phyloP scores from a whole-genome alignment of 257 asterid species.

The Mentha longifolia region DNA sequence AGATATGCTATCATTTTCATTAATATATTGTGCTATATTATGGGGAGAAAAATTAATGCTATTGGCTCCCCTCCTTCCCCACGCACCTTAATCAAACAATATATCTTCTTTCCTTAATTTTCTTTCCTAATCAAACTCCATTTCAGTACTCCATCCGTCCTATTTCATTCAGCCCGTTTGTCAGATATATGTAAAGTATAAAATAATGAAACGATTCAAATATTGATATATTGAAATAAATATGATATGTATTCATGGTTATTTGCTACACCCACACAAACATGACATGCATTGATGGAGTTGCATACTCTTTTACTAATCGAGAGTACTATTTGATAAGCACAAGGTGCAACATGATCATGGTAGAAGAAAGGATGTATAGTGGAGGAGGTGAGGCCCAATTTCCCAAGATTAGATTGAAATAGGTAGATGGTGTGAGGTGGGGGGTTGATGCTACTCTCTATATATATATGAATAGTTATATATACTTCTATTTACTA shows the following conservation, averaged over 20 bases:
- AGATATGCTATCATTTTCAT: slow-evolving; percentile 53
- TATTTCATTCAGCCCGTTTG: too few relatives aligned
- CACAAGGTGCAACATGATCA: slow-evolving; percentile 41
- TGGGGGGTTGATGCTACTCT: slow-evolving; percentile 37
- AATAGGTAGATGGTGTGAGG: slow-evolving; percentile 26
- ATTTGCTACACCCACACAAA: too few relatives aligned
- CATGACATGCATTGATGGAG: too few relatives aligned
- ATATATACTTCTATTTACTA: neutral
- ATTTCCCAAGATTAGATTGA: slow-evolving; percentile 78
- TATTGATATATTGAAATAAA: too few relatives aligned
- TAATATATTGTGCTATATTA: slow-evolving; percentile 39
- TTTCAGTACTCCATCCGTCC: neutral
- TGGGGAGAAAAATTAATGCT: slow-evolving; percentile 39
- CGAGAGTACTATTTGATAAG: slow-evolving; percentile 25
- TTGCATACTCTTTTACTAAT: too few relatives aligned
- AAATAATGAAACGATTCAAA: too few relatives aligned
- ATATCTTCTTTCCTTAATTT: neutral
- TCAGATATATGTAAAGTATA: too few relatives aligned
- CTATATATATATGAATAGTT: neutral
- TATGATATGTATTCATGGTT: too few relatives aligned
- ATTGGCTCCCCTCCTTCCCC: slow-evolving; percentile 44
- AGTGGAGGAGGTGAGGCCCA: slow-evolving; percentile 70
- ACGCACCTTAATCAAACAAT: slow-evolving; percentile 43
- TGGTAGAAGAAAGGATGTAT: slow-evolving; percentile 42
- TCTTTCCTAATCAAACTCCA: slow-evolving; percentile 24